Evolutionary conservation across 2,329 filamentous ascomycete species (phyloP), one percentile per base, ranked within the genome.

Genomic region (Penicillium sp.): DNA sequence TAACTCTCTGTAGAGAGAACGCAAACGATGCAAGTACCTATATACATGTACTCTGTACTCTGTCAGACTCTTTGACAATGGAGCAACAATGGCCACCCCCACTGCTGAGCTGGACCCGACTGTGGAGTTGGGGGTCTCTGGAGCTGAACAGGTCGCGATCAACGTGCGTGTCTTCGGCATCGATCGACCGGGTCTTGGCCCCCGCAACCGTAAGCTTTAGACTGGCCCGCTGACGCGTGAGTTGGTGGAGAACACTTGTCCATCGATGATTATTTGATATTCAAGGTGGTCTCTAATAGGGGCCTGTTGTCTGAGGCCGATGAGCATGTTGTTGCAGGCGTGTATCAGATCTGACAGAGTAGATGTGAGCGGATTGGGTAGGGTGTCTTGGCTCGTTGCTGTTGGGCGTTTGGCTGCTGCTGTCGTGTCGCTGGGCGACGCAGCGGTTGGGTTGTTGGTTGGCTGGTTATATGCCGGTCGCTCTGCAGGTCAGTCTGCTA

Each of bases 81-180:
- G 19, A 26, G 21, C 23, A 44, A 44, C 42, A 45, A 31, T 45
- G n/a, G 42, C 28, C 40, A 44, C 40, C 40, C 42, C 42, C 42
- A 45, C 42, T 31, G 28, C 42, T 31, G 42, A 21, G 18, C 18
- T 45, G 42, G 39, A 43, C n/a, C 37, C 21, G n/a, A 16, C n/a
- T 13, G 23, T 13, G 37, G 23, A 42, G 21, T 50, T 8, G 46
- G 43, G 2, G 43, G 2, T 28, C 24, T 53, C 34, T 53, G 5
- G 45, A 60, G 18, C 39, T 28, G 39, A 43, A 43, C 39, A 40
- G 6, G 18, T 18, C 23, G 39, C 11, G 23, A 11, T 52, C 44
- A 54, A 55, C 50, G 47, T 57, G 29, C 49, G 58, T 34, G 31
- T 55, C 31, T 48, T 59, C 40, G 43, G 33, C 16, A 47, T 57